phyloP scores from a whole-genome alignment of 1,139 yeast genomes.

The Suhomyces yuchorum region DNA sequence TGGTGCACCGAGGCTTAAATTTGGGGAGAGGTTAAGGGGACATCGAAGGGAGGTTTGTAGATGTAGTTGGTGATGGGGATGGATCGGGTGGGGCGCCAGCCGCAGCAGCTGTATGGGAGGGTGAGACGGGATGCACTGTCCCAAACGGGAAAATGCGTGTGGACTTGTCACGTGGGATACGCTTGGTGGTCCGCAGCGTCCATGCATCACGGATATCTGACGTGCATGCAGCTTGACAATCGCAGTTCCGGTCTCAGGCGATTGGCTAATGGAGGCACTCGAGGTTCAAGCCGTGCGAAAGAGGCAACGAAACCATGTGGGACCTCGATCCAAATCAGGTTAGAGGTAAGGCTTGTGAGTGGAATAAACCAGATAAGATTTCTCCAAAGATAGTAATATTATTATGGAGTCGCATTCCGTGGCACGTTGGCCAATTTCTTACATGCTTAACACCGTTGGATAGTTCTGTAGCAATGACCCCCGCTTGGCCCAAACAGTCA shows the following conservation, averaged over 20 bases:
- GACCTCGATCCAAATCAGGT: neutral
- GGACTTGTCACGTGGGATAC: neutral
- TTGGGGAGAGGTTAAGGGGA: neutral
- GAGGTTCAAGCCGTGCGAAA: neutral
- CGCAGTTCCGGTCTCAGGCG: conserved; percentile 2
- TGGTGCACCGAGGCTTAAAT: neutral
- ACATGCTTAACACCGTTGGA: neutral
- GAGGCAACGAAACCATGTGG: neutral
- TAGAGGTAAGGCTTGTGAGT: neutral
- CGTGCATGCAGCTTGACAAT: conserved; percentile 1
- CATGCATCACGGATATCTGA: conserved; percentile 9
- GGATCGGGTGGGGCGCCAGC: conserved; percentile 2
- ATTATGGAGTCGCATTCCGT: neutral
- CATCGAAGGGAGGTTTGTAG: neutral
- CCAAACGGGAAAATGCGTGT: neutral
- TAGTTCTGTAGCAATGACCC: neutral
- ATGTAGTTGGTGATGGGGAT: conserved; percentile 1
- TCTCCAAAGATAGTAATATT: neutral
- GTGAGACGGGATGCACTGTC: neutral
- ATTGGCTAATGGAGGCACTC: neutral
- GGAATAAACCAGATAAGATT: neutral
- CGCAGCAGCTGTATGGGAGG: neutral
- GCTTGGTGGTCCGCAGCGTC: neutral
- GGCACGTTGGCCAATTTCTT: neutral
- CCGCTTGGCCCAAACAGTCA: neutral